Evolutionary conservation across 176 grass and related monocot species (phyloP), one percentile per base, ranked within the genome.

Genomic region (Ensete ventricosum): DNA sequence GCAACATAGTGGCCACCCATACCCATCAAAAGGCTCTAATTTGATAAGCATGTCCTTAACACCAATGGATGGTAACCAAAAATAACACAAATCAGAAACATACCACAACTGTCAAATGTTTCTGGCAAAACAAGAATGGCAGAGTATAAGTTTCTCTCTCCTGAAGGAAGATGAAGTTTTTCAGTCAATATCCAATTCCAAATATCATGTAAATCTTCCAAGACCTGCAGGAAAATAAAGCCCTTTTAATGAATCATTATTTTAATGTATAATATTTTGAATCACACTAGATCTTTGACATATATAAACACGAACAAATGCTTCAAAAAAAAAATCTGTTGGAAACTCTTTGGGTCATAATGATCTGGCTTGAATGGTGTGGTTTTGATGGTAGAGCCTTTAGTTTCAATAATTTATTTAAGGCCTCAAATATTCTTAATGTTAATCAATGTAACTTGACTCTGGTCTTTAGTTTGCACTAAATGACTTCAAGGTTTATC

Each of bases 81-180:
- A 64, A 71, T 65, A 20, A 48, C 71, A 24, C 23, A 81, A 70
- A 78, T 48, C n/a, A 67, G 74, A 77, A 50, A 19, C 57, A 48
- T 91, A 98, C 94, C 94, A 79, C 94, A 79, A 73, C 82, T 98
- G 79, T 93, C 94, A 89, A 98, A 98, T 77, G 90, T 83, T 81
- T 98, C 94, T 22, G 85, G 90, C 27, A 98, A 77, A 83, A 98
- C 90, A 89, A 98, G 82, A 75, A 98, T 83, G 66, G 69, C 87
- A 87, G 88, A 90, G 81, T 93, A 98, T 11, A 88, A 60, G 75
- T 74, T 62, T 87, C 94, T 84, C 17, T 98, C 94, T 80, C 64
- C 83, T 77, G 68, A 72, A 63, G 88, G 85, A 60, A 98, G 88
- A 87, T 93, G 88, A 80, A 93, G 79, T 64, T 98, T 98, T 82